These are phyloP conservation scores for Lasiosphaeris hirsuta DNA, from an alignment of 495 filamentous ascomycete genomes.

Conservation along the genomic window DNA sequence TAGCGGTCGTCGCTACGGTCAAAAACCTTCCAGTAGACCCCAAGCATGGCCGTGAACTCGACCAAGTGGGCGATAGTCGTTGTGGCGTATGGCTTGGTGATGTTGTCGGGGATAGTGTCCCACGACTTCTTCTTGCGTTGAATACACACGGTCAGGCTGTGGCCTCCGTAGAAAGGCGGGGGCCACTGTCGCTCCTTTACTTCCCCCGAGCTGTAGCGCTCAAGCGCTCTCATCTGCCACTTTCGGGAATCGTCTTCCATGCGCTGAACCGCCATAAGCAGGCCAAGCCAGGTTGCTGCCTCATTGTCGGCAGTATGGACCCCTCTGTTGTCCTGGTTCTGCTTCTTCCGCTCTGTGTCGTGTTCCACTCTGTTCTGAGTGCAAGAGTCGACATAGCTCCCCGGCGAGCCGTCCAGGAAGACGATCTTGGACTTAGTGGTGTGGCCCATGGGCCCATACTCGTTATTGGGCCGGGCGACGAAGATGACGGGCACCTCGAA, in stretches of 20 bases:
- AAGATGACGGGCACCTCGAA: constrained; percentile 45
- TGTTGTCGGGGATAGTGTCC: constrained; percentile 38
- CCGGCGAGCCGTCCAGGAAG: constrained; percentile 30
- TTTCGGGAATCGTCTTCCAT: constrained; percentile 36
- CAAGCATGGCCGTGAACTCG: constrained; percentile 39
- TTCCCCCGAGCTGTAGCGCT: background rate
- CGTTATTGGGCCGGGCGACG: constrained; percentile 31
- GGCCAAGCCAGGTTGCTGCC: constrained; percentile 37
- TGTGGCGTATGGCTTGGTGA: constrained; percentile 43
- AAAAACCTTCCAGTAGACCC: constrained; percentile 42
- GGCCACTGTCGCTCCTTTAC: background rate
- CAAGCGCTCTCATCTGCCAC: constrained; percentile 25
- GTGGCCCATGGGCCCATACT: constrained; percentile 29
- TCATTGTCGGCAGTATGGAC: constrained; percentile 41
- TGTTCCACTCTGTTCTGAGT: constrained; percentile 24
- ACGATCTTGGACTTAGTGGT: constrained; percentile 9
- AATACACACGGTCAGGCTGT: constrained; percentile 32
- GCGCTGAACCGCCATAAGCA: constrained; percentile 26
- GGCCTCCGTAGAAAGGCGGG: background rate
- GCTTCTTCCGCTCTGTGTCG: background rate
- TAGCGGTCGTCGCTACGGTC: constrained; percentile 35
- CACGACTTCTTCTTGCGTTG: constrained; percentile 41
- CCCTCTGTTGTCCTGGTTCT: background rate
- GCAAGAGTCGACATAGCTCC: constrained; percentile 27
- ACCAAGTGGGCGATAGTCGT: constrained; percentile 42